A percentile compares a stretch with the other conserved stretches of the same genome.
Evolutionary conservation across 2,329 filamentous ascomycete species (phyloP).

Genomic region (Chrysoporthe cubensis): DNA sequence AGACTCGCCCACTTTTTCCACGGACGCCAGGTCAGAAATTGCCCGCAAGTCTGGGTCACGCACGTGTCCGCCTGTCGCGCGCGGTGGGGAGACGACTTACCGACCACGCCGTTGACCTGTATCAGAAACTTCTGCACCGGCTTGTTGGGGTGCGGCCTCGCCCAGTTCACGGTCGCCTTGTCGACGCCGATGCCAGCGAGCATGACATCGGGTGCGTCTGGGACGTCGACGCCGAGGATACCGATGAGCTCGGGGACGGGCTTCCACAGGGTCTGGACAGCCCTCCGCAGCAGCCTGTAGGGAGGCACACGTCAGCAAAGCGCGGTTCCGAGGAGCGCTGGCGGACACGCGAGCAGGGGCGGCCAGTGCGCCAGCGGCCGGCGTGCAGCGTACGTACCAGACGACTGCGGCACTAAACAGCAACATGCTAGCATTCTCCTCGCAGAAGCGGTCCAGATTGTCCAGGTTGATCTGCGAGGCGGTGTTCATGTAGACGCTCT

Average conservation of each 20-base stretch:
- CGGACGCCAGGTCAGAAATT: constrained; percentile 21
- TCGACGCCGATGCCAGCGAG: constrained; percentile 87
- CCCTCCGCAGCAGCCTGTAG: constrained; percentile 78
- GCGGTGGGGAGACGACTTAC: constrained; percentile 51
- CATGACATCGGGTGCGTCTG: constrained; percentile 84
- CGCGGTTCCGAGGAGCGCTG: background rate
- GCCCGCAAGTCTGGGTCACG: constrained; percentile 26
- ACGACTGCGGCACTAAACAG: constrained; percentile 56
- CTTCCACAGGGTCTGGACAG: constrained; percentile 86
- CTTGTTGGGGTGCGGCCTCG: constrained; percentile 66
- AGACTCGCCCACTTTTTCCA: constrained; percentile 75
- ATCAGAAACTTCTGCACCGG: constrained; percentile 86
- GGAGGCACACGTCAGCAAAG: constrained; percentile 24
- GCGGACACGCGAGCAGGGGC: constrained; percentile 5
- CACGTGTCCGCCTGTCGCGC: constrained; percentile 27
- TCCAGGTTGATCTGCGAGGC: constrained; percentile 50
- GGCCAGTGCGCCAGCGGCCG: constrained; percentile 3
- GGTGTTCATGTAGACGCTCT: constrained; percentile 40
- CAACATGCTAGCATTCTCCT: constrained; percentile 58
- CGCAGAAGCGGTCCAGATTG: constrained; percentile 51
- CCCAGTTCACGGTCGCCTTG: constrained; percentile 90
- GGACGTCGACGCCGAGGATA: constrained; percentile 92
- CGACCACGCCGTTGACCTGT: constrained; percentile 90
- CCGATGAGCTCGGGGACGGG: constrained; percentile 89
- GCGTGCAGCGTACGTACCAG: constrained; percentile 47